Base-by-base conservation (phyloP, 1,284 basidiomycete species). In the Austropuccinia psidii region DNA sequence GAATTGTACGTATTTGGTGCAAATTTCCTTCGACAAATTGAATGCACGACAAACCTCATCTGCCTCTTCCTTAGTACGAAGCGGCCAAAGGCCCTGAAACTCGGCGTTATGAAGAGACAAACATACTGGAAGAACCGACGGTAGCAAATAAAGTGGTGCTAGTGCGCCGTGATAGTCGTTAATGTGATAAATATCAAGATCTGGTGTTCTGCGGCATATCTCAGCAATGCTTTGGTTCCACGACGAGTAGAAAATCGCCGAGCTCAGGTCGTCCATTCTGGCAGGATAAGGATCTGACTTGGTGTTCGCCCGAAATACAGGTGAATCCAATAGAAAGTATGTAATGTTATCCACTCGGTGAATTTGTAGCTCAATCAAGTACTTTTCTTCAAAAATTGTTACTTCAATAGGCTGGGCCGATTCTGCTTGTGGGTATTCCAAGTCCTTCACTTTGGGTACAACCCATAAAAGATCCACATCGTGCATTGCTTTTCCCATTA, bases 401-500 rank as follows among this genome's bases (percentile, higher is more conserved):
- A 94, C 92, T 80, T 95, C 92, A 77, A 95, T 91, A 1, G 92
- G 92, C 75, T 61, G 72, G 15, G 61, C 72, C 9, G 72, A 62
- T 13, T 75, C 70, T 39, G 66, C 39, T 33, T 57, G 33, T 52
- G 76, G 47, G 37, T 75, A 54, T 57, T 73, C 57, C 61, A 76
- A 49, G 70, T 75, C 52, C 61, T 70, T 91, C 77, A 95, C 92
- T 81, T 95, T 95, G 62, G 92, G 92, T 9, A 94, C 81, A 57
- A 95, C 88, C 92, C 92, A 95, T 76, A 94, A 84, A 62, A 95
- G 83, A 80, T 95, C 92, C 70, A 94, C 91, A 79, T 95, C 92
- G 62, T 89, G 90, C 92, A 95, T 95, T 5, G 92, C 91, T 81
- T 94, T 94, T 77, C 92, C 92, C 91, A 95, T 95, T 57, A 95